Conservation (phyloP, 805 yeast genomes). For the Yarrowia keelungensis region DNA sequence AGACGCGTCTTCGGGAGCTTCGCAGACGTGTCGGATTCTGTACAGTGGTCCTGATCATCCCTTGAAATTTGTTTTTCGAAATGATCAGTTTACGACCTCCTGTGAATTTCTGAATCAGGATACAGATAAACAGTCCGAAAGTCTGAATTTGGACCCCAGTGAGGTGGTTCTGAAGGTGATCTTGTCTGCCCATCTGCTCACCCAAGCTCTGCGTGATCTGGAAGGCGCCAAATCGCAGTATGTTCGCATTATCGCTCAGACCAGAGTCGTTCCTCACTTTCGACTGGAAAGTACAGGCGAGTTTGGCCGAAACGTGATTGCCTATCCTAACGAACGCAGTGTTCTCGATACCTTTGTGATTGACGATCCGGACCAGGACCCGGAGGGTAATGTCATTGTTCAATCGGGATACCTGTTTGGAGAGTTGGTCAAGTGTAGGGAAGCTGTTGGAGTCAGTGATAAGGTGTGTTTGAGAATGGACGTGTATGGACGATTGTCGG, state of each 20-base stretch:
- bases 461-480: constrained; percentile 65
- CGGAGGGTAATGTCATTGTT: constrained; percentile 43
- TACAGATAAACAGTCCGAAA: constrained; percentile 47
- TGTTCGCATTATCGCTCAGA: constrained; percentile 52
- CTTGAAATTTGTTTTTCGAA: constrained; percentile 61
- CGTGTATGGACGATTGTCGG: constrained; percentile 56
- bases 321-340: constrained; percentile 67
- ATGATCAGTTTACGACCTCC: constrained; percentile 61
- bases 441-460: constrained; percentile 59
- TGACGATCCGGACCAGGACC: constrained; percentile 46
- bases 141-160: constrained; percentile 55
- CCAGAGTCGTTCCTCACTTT: constrained; percentile 51
- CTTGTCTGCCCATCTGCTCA: constrained; percentile 60
- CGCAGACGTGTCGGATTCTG: constrained; percentile 52
- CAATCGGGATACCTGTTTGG: constrained; percentile 56
- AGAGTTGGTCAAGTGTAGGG: constrained; percentile 57
- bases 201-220: constrained; percentile 62
- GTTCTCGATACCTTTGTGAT: constrained; percentile 66
- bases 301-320: constrained; percentile 72
- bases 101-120: constrained; percentile 62
- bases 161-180: constrained; percentile 59
- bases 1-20: constrained; percentile 11
- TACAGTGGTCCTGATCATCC: constrained; percentile 61
- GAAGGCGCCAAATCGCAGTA: constrained; percentile 62
- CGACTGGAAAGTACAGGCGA: constrained; percentile 72